Evolutionary conservation across 331 rosid species (phyloP).

Genomic region (Dryas integrifolia): DNA sequence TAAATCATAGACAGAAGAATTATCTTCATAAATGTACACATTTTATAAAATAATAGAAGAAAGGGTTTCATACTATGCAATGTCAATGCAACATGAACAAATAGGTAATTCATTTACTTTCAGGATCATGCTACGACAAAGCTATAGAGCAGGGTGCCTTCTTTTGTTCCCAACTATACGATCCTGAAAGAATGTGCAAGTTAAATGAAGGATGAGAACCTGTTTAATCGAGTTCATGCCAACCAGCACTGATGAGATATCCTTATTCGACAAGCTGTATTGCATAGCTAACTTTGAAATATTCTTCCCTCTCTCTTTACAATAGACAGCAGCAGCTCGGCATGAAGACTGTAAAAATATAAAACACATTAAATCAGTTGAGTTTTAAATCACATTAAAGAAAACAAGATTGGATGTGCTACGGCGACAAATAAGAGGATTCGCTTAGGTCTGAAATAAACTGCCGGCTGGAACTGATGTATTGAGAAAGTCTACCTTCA

Average conservation of each 20-base stretch:
- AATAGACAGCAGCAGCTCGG: constrained; percentile 63
- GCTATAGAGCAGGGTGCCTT: constrained; percentile 10
- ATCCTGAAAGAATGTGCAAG: background rate
- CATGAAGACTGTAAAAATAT: constrained; percentile 61
- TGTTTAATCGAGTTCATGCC: constrained; percentile 78
- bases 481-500: constrained; percentile 48
- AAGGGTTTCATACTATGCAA: background rate
- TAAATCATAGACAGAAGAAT: background rate
- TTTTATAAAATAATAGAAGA: constrained; percentile 6
- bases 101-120: constrained; percentile 18
- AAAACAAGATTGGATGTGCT: background rate
- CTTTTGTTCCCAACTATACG: background rate
- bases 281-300: constrained; percentile 92
- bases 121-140: constrained; percentile 16
- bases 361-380: constrained; percentile 21
- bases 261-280: constrained; percentile 88
- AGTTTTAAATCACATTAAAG: constrained; percentile 11
- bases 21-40: background rate
- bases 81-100: background rate
- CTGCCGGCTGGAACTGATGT: background rate
- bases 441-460: background rate
- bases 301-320: constrained; percentile 72
- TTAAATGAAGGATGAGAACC: constrained; percentile 42
- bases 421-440: background rate
- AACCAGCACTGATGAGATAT: constrained; percentile 80